phyloP scores from a whole-genome alignment of 768 basidiomycete species.

The Lentinula lateritia region DNA sequence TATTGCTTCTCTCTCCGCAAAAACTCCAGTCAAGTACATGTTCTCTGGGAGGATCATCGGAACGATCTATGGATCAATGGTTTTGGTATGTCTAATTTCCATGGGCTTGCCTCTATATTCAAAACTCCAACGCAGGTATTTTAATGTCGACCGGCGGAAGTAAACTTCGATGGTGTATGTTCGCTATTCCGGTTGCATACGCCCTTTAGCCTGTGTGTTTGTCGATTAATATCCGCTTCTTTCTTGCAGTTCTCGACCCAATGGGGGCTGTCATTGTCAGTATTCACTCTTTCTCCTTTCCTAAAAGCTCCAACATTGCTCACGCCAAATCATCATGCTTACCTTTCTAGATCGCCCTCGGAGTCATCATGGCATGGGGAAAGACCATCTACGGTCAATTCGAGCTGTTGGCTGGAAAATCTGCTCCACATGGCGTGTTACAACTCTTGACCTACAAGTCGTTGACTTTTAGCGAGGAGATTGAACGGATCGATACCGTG shows the following conservation, averaged over 20 bases:
- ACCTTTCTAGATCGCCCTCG: constrained; percentile 57
- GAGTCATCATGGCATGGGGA: constrained; percentile 74
- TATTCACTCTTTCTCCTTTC: constrained; percentile 6
- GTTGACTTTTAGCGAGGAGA: constrained; percentile 82
- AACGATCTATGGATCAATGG: constrained; percentile 87
- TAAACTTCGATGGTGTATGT: constrained; percentile 71
- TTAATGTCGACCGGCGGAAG: constrained; percentile 83
- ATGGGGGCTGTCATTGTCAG: constrained; percentile 71
- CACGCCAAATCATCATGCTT: background rate
- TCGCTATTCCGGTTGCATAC: background rate
- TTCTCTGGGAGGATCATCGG: constrained; percentile 95
- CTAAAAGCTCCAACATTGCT: constrained; percentile 4
- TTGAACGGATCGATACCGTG: constrained; percentile 85
- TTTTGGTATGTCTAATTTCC: constrained; percentile 43
- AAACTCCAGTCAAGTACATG: constrained; percentile 85
- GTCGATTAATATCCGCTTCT: constrained; percentile 7
- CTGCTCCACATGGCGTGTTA: constrained; percentile 86
- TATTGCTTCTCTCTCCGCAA: constrained; percentile 79
- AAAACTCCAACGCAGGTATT: constrained; percentile 41
- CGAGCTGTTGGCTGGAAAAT: constrained; percentile 83
- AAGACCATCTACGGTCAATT: constrained; percentile 79
- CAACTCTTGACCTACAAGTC: constrained; percentile 92
- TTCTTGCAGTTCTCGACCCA: constrained; percentile 62
- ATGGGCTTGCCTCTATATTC: constrained; percentile 1
- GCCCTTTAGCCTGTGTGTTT: background rate